These are phyloP conservation scores for Daldinia grandis DNA, from an alignment of 495 filamentous ascomycete genomes.

Conservation along the genomic window DNA sequence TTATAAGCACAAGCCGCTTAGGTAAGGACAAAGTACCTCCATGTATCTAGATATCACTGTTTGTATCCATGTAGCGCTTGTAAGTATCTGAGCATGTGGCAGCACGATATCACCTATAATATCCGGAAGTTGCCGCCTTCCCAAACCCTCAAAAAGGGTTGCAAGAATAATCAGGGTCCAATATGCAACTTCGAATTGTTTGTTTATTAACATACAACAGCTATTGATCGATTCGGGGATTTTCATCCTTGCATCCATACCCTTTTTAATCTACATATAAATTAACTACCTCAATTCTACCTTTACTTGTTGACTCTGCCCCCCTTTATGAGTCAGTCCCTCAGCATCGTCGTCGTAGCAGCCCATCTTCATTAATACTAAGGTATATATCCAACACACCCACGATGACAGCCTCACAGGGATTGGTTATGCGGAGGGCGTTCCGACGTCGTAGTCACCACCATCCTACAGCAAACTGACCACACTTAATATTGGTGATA, in stretches of 20 bases:
- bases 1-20: constrained; percentile 13
- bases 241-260: constrained; percentile 5
- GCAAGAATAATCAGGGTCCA: constrained; percentile 17
- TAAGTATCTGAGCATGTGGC: not conserved
- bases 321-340: constrained; percentile 28
- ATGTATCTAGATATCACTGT: not conserved
- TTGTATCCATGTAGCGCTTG: not conserved
- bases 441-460: constrained; percentile 11
- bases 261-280: constrained; percentile 16
- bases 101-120: constrained; percentile 1
- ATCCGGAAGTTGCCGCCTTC: constrained; percentile 24
- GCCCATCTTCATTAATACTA: constrained; percentile 7
- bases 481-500: constrained; percentile 12
- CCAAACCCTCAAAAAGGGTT: not conserved
- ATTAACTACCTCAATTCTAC: constrained; percentile 2
- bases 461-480: not conserved
- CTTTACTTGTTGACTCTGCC: constrained; percentile 15
- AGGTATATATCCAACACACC: not conserved
- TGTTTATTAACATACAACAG: constrained; percentile 23
- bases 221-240: constrained; percentile 24
- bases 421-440: constrained; percentile 3
- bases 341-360: constrained; percentile 23
- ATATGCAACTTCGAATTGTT: constrained; percentile 22
- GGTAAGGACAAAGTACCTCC: constrained; percentile 3
- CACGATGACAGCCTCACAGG: constrained; percentile 15